Base-by-base conservation (phyloP, 2,329 filamentous ascomycete genomes). In the Colletotrichum sp. region DNA sequence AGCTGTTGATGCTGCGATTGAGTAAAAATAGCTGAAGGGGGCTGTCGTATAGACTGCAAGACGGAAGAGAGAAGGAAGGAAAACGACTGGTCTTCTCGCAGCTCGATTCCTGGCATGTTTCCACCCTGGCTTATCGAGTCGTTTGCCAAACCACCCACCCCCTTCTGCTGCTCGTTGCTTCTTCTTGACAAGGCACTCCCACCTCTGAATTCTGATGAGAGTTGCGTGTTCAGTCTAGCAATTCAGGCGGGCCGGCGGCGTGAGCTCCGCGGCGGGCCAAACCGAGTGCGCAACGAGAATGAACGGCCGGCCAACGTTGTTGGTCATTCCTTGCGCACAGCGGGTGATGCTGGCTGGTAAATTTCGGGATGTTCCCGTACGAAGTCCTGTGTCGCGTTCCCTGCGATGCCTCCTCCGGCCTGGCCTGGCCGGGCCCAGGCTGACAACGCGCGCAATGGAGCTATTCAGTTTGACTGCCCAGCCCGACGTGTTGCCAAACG, bases 161-260 rank as follows among this genome's bases (percentile, higher is more conserved):
- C 36, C 68, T 44, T 65, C 60, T 72, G 63, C 55, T 28, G 59
- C 55, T n/a, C 24, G 49, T 75, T 75, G 62, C 72, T 75, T 75
- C 69, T 75, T 75, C 44, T 30, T 60, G 66, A 30, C 72, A 75
- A 72, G 72, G 68, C 69, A 28, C n/a, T 71, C 68, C 72, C 69
- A 21, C 55, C 62, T 32, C 66, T n/a, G 68, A 18, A 30, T 62
- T 75, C 68, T 55, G 69, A 32, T 67, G 68, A 72, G 62, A 59
- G 15, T 64, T 72, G 49, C 52, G 32, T 36, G 49, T 59, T 36
- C 62, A 34, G 52, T 65, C 52, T 63, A 60, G 30, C 69, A 62
- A 36, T 30, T 44, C 52, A 44, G 72, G 18, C 32, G 34, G 49
- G 62, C 24, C 34, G 18, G 32, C 60, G 66, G 66, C 55, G 55